A percentile compares a stretch with the other conserved stretches of the same genome.
phyloP scores from a whole-genome alignment of 495 filamentous ascomycete species.

The Penicillium nucicola region DNA sequence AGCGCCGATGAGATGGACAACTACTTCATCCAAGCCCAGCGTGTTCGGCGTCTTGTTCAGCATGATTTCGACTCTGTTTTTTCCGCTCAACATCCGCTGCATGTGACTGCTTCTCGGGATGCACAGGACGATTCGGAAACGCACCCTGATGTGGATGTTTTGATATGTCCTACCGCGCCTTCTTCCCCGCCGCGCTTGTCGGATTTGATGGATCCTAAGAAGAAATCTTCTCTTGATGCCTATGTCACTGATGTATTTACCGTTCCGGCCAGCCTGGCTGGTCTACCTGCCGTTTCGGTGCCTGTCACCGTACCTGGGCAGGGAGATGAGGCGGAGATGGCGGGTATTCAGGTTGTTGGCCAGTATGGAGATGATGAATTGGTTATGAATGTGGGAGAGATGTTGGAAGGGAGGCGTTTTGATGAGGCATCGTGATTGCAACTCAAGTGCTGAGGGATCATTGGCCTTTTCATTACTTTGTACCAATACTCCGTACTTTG shows the following conservation, averaged over 20 bases:
- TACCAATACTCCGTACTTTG: neutral
- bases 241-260: conserved; percentile 96
- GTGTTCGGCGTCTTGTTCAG: conserved; percentile 77
- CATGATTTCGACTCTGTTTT: conserved; percentile 78
- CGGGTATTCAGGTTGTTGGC: conserved; percentile 84
- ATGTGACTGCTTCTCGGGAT: conserved; percentile 28
- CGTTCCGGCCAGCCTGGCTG: conserved; percentile 89
- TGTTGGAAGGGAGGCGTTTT: conserved; percentile 28
- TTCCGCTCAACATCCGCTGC: conserved; percentile 60
- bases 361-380: conserved; percentile 85
- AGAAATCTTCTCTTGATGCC: conserved; percentile 44
- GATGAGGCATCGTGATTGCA: neutral
- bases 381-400: conserved; percentile 39
- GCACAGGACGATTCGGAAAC: conserved; percentile 15
- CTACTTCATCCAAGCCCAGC: conserved; percentile 93
- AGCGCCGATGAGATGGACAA: conserved; percentile 91
- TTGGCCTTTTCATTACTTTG: neutral
- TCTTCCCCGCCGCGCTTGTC: conserved; percentile 67
- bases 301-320: conserved; percentile 51
- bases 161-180: conserved; percentile 85
- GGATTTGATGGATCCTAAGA: conserved; percentile 37
- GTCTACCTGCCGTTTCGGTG: conserved; percentile 83
- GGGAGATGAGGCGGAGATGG: conserved; percentile 32
- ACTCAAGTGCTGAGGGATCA: neutral
- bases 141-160: conserved; percentile 63